Percentiles rank a stretch among this genome's conserved stretches.
Evolutionary conservation across 805 yeast genomes (phyloP).

Genomic region (Cyberlindnera suaveolens): DNA sequence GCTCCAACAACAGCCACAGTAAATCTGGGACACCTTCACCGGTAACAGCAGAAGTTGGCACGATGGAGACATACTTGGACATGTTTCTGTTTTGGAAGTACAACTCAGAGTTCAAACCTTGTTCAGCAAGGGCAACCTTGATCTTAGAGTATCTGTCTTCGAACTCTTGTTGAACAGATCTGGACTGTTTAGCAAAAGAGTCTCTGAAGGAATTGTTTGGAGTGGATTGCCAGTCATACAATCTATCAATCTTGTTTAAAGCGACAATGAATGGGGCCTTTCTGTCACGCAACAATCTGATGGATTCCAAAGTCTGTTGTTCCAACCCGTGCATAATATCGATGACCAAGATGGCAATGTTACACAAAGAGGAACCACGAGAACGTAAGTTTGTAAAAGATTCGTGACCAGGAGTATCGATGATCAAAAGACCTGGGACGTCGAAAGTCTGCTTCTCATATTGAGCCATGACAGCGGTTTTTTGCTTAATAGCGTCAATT

Average conservation of each 20-base stretch:
- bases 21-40: slow-evolving; percentile 99
- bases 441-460: slow-evolving; percentile 82
- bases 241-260: slow-evolving; percentile 93
- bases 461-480: slow-evolving; percentile 85
- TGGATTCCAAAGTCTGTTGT: slow-evolving; percentile 95
- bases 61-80: slow-evolving; percentile 90
- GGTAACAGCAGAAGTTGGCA: slow-evolving; percentile 97
- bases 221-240: slow-evolving; percentile 86
- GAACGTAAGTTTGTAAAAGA: slow-evolving; percentile 95
- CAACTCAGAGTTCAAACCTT: slow-evolving; percentile 95
- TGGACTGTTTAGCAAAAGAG: slow-evolving; percentile 74
- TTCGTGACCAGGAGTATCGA: slow-evolving; percentile 99
- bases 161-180: slow-evolving; percentile 88
- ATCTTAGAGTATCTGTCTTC: slow-evolving; percentile 80
- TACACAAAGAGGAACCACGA: slow-evolving; percentile 98
- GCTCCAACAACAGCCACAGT: slow-evolving; percentile 88
- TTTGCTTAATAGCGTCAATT: slow-evolving; percentile 83
- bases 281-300: slow-evolving; percentile 85
- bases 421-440: slow-evolving; percentile 94
- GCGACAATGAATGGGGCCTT: slow-evolving; percentile 98
- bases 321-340: slow-evolving; percentile 99
- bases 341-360: slow-evolving; percentile 96
- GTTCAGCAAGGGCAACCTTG: slow-evolving; percentile 91
- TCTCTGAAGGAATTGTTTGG: slow-evolving; percentile 97
- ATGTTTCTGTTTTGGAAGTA: slow-evolving; percentile 93